phyloP scores from a whole-genome alignment of 2,329 filamentous ascomycete species.

The Berkeleyomyces rouxiae region DNA sequence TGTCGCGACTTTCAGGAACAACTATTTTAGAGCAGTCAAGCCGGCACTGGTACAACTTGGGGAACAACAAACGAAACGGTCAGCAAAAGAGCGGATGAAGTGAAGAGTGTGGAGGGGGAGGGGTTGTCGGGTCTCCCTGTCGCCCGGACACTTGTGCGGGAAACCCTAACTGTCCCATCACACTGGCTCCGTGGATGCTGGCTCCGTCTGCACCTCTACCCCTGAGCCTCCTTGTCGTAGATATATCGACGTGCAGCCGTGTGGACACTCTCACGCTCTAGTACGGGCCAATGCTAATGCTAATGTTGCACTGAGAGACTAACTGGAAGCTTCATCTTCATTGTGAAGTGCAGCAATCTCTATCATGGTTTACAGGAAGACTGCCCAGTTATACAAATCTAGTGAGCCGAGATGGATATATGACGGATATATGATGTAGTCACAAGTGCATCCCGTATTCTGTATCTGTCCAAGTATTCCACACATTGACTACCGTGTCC shows the following conservation, averaged over 20 bases:
- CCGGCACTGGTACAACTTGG: not conserved
- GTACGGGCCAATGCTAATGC: not conserved
- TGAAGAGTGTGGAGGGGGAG: not conserved
- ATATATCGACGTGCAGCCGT: not conserved
- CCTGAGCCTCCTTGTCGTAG: not conserved
- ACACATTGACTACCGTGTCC: too few species aligned
- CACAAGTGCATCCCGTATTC: too few species aligned
- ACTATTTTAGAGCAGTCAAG: not conserved
- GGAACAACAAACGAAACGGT: not conserved
- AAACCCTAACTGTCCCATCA: not conserved
- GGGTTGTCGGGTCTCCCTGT: too few species aligned
- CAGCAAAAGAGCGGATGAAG: not conserved
- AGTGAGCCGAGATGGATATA: too few species aligned
- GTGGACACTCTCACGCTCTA: too few species aligned
- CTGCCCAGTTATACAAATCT: too few species aligned
- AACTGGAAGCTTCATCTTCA: not conserved
- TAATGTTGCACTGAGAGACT: not conserved
- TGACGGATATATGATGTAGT: too few species aligned
- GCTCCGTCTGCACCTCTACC: not conserved
- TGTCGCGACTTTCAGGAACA: not conserved
- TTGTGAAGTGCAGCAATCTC: too few species aligned
- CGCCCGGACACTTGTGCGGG: too few species aligned
- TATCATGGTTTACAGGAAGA: too few species aligned
- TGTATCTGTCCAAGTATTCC: too few species aligned
- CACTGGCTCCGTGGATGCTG: not conserved